Evolutionary conservation across 768 basidiomycete genomes (phyloP).

Genomic region (Amanita phalloides): DNA sequence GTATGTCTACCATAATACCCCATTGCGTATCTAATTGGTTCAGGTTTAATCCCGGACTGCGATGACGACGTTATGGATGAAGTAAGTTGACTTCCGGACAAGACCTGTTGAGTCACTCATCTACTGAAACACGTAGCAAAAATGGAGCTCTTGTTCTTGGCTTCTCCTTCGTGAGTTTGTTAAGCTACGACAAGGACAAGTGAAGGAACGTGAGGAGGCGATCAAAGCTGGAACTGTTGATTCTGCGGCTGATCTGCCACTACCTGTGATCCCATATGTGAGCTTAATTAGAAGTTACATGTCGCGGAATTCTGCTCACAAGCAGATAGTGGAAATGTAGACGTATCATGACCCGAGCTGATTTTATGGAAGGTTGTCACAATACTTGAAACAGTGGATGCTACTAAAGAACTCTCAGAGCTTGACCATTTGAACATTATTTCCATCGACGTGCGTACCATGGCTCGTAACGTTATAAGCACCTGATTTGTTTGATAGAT

Average conservation of each 20-base stretch:
- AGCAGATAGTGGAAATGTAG: constrained; percentile 48
- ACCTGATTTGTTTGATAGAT: constrained; percentile 29
- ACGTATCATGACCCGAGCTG: constrained; percentile 76
- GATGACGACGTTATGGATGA: constrained; percentile 90
- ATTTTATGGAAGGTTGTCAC: constrained; percentile 64
- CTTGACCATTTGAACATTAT: constrained; percentile 66
- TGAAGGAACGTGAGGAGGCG: constrained; percentile 28
- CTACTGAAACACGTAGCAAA: constrained; percentile 36
- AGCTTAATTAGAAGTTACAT: constrained; percentile 2
- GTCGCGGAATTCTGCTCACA: constrained; percentile 3
- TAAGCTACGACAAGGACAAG: constrained; percentile 40
- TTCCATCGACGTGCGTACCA: constrained; percentile 56
- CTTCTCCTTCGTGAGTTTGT: constrained; percentile 67
- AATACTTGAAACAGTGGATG: not conserved
- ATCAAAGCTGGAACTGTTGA: constrained; percentile 24
- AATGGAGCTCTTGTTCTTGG: constrained; percentile 80
- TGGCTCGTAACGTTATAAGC: constrained; percentile 1
- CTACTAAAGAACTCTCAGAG: constrained; percentile 22
- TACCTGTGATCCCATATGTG: constrained; percentile 60
- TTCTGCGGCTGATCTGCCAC: constrained; percentile 30
- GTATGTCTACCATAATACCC: constrained; percentile 17
- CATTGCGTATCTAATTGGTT: not conserved
- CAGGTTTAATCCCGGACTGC: constrained; percentile 63
- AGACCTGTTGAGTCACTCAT: not conserved
- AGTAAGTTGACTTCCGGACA: constrained; percentile 25